Conservation (phyloP, 1,284 basidiomycete species). For the Sporisorium sorghi region DNA sequence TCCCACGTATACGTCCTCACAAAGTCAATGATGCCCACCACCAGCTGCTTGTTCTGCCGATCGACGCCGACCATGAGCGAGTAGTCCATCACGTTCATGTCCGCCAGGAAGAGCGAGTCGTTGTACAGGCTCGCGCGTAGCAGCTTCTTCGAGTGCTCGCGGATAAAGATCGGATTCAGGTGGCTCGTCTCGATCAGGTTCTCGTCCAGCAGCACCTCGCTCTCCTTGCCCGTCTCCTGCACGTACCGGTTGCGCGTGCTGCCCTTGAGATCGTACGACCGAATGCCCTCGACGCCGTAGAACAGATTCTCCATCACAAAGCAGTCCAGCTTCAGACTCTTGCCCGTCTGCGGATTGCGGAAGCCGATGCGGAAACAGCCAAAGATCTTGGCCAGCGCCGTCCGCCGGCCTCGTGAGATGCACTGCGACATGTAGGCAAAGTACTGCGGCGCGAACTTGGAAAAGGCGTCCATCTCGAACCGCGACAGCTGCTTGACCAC, state of each 20-base stretch:
- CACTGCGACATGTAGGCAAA: slow-evolving; percentile 89
- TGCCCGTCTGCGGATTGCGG: slow-evolving; percentile 81
- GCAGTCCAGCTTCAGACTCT: slow-evolving; percentile 90
- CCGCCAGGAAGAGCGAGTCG: slow-evolving; percentile 85
- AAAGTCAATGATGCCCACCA: slow-evolving; percentile 97
- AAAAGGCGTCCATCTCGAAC: slow-evolving; percentile 92
- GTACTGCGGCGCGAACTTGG: slow-evolving; percentile 95
- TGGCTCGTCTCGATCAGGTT: slow-evolving; percentile 79
- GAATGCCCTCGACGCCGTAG: slow-evolving; percentile 87
- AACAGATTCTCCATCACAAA: slow-evolving; percentile 97
- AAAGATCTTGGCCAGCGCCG: slow-evolving; percentile 94
- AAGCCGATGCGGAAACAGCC: slow-evolving; percentile 97
- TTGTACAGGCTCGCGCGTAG: slow-evolving; percentile 90
- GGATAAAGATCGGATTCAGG: slow-evolving; percentile 85
- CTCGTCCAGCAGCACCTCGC: slow-evolving; percentile 89
- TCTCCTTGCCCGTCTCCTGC: slow-evolving; percentile 86
- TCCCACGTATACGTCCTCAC: slow-evolving; percentile 96
- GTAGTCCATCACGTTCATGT: slow-evolving; percentile 97
- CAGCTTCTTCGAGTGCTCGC: slow-evolving; percentile 94
- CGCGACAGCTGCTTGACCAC: slow-evolving; percentile 96
- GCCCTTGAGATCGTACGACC: slow-evolving; percentile 71
- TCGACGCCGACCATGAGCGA: slow-evolving; percentile 90
- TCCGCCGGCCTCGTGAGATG: slow-evolving; percentile 78
- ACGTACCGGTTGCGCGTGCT: slow-evolving; percentile 73
- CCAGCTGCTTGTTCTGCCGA: slow-evolving; percentile 70